phyloP scores from a whole-genome alignment of 352 stramenopile species.

The Globisporangium barbulae region DNA sequence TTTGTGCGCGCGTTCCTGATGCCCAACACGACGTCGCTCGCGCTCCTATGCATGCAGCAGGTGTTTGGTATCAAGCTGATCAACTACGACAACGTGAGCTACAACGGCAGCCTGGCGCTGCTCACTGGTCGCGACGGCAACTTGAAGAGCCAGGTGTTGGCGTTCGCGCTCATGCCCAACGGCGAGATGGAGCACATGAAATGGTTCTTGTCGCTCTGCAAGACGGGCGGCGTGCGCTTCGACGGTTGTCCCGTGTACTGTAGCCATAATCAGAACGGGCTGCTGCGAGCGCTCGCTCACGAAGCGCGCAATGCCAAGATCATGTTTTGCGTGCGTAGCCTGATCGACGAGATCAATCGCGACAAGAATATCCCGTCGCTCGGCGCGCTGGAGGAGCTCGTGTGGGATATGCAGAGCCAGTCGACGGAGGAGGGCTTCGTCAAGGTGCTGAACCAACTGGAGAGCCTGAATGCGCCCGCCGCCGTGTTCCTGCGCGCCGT shows the following conservation, averaged over 20 bases:
- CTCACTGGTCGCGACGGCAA: slow-evolving; percentile 67
- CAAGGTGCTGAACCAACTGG: slow-evolving; percentile 47
- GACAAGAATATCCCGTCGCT: slow-evolving; percentile 80
- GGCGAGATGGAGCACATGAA: slow-evolving; percentile 71
- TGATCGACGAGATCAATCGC: slow-evolving; percentile 64
- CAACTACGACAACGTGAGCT: slow-evolving; percentile 65
- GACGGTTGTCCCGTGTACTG: slow-evolving; percentile 61
- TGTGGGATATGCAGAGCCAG: slow-evolving; percentile 68
- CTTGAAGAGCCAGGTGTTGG: slow-evolving; percentile 59
- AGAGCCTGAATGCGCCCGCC: slow-evolving; percentile 51
- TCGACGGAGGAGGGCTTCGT: slow-evolving; percentile 60
- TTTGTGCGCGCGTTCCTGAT: slow-evolving; percentile 78
- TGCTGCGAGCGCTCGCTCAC: slow-evolving; percentile 59
- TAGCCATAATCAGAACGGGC: slow-evolving; percentile 56
- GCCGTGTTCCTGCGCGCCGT: slow-evolving; percentile 60
- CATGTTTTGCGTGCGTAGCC: slow-evolving; percentile 71
- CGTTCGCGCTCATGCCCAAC: slow-evolving; percentile 65
- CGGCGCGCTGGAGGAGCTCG: slow-evolving; percentile 47
- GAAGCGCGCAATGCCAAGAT: slow-evolving; percentile 62
- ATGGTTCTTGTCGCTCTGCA: slow-evolving; percentile 66
- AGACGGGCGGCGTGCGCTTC: slow-evolving; percentile 50
- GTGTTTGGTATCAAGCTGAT: slow-evolving; percentile 74
- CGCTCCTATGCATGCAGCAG: slow-evolving; percentile 58
- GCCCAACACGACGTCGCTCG: slow-evolving; percentile 51
- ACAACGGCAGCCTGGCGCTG: slow-evolving; percentile 54